These are phyloP conservation scores for Gillenia trifoliata DNA, from an alignment of 306 rosid genomes.

Conservation along the genomic window DNA sequence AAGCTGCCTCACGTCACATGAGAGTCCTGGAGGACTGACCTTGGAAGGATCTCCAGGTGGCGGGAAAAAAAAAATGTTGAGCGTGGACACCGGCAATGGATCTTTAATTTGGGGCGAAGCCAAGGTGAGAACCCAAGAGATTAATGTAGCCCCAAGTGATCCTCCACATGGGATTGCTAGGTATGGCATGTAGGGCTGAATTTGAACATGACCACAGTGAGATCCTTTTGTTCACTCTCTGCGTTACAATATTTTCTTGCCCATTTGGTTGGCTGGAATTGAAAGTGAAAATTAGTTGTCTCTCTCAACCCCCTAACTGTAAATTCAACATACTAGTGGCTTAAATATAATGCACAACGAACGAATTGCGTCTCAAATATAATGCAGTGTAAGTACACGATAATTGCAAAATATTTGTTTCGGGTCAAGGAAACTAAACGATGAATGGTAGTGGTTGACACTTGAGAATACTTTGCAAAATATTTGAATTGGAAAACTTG, in stretches of 20 bases:
- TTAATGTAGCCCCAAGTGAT: slow-evolving; percentile 53
- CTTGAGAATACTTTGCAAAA: too few relatives aligned
- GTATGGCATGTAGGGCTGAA: slow-evolving; percentile 59
- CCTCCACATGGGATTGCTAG: slow-evolving; percentile 53
- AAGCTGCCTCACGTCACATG: slow-evolving; percentile 92
- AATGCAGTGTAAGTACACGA: too few relatives aligned
- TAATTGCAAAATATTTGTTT: too few relatives aligned
- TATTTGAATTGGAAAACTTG: background rate
- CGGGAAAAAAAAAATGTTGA: slow-evolving; percentile 50
- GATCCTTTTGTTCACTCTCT: slow-evolving; percentile 26
- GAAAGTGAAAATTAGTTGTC: slow-evolving; percentile 32
- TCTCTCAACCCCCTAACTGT: slow-evolving; percentile 46
- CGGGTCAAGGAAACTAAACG: too few relatives aligned
- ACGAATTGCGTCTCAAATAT: slow-evolving; percentile 27
- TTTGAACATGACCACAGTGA: slow-evolving; percentile 21
- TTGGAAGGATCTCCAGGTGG: slow-evolving; percentile 70
- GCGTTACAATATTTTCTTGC: slow-evolving; percentile 19
- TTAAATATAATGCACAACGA: slow-evolving; percentile 16
- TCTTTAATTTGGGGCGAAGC: slow-evolving; percentile 78
- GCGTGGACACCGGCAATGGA: slow-evolving; percentile 53
- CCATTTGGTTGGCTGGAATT: slow-evolving; percentile 32
- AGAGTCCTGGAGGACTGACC: slow-evolving; percentile 67
- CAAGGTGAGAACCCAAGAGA: slow-evolving; percentile 63
- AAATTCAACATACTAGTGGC: slow-evolving; percentile 36
- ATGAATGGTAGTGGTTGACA: background rate